These are phyloP conservation scores for Neopestalotiopsis rosae DNA, from an alignment of 2,329 filamentous ascomycete species.

Conservation along the genomic window DNA sequence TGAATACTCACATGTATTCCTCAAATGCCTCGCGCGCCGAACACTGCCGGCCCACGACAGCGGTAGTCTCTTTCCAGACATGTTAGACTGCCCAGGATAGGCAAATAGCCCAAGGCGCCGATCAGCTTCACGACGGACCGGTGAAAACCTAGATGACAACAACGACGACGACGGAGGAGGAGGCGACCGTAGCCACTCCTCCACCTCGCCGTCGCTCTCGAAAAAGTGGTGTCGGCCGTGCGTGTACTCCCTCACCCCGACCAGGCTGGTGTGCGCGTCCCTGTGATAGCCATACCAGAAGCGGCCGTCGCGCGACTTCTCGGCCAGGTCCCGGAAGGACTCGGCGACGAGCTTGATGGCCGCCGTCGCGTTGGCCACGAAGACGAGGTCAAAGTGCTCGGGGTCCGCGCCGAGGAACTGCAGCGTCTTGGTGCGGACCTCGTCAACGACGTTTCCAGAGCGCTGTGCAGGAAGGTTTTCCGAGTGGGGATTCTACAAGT, in stretches of 20 bases:
- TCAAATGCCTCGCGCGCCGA: slow-evolving; percentile 37
- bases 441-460: slow-evolving; percentile 62
- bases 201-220: slow-evolving; percentile 57
- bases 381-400: slow-evolving; percentile 69
- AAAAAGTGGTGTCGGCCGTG: slow-evolving; percentile 62
- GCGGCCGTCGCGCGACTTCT: slow-evolving; percentile 46
- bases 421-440: slow-evolving; percentile 58
- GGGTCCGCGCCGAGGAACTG: slow-evolving; percentile 64
- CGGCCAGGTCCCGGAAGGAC: slow-evolving; percentile 58
- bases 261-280: slow-evolving; percentile 66
- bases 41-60: slow-evolving; percentile 56
- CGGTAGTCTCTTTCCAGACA: slow-evolving; percentile 69
- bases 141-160: slow-evolving; percentile 23
- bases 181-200: slow-evolving; percentile 45
- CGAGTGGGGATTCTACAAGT: slow-evolving; percentile 64
- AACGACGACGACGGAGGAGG: slow-evolving; percentile 30
- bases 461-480: slow-evolving; percentile 63
- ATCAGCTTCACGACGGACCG: not conserved
- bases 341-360: slow-evolving; percentile 77
- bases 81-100: slow-evolving; percentile 74
- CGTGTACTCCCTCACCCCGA: slow-evolving; percentile 73
- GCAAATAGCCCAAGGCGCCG: slow-evolving; percentile 55
- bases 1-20: slow-evolving; percentile 39
- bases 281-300: slow-evolving; percentile 67
- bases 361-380: slow-evolving; percentile 91